Conservation (phyloP, 768 basidiomycete species). For the Pseudohyphozyma bogoriensis region DNA sequence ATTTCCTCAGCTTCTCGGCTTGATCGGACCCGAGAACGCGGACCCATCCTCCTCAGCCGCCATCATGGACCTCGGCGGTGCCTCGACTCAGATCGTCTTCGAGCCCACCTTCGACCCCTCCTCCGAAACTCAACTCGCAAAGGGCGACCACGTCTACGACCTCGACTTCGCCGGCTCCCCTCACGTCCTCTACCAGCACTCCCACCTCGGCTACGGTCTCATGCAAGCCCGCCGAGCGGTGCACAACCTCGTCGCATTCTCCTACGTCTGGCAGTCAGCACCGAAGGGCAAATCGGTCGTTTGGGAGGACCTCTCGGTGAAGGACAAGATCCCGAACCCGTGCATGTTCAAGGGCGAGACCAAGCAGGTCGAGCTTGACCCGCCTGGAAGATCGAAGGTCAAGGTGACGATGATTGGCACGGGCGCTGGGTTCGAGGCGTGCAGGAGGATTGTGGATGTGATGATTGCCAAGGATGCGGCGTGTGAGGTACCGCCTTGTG, state of each 20-base stretch:
- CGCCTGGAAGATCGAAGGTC: slow-evolving; percentile 41
- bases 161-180: slow-evolving; percentile 60
- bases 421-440: slow-evolving; percentile 74
- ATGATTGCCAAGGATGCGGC: slow-evolving; percentile 93
- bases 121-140: slow-evolving; percentile 45
- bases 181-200: slow-evolving; percentile 86
- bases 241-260: slow-evolving; percentile 84
- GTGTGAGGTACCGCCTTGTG: slow-evolving; percentile 86
- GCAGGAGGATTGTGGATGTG: slow-evolving; percentile 68
- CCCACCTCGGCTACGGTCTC: slow-evolving; percentile 90
- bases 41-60: slow-evolving; percentile 56
- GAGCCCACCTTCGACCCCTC: slow-evolving; percentile 58
- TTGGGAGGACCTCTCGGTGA: slow-evolving; percentile 38
- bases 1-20: slow-evolving; percentile 48
- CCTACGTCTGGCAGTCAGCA: slow-evolving; percentile 43
- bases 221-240: slow-evolving; percentile 77
- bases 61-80: slow-evolving; percentile 91
- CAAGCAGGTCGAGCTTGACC: slow-evolving; percentile 54
- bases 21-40: slow-evolving; percentile 52
- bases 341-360: slow-evolving; percentile 63
- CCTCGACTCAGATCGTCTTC: slow-evolving; percentile 95
- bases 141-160: slow-evolving; percentile 87
- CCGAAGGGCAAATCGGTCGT: slow-evolving; percentile 30
- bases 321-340: slow-evolving; percentile 55
- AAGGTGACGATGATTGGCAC: slow-evolving; percentile 80